Base-by-base conservation (phyloP, 1,139 yeast species). In the Magnusiomyces ingens region DNA sequence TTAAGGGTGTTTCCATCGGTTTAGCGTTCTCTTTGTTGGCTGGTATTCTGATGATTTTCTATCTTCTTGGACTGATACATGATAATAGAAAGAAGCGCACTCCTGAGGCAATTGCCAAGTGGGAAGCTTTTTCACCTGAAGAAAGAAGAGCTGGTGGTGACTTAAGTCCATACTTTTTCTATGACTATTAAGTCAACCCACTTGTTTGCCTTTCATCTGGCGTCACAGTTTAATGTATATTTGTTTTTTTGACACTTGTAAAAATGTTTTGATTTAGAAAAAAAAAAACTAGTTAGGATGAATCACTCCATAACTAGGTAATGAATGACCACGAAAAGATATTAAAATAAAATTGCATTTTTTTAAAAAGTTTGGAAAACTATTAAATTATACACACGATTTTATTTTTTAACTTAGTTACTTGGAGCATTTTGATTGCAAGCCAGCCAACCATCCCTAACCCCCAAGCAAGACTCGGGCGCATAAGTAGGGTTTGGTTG, bases 81-180 rank as follows among this genome's bases (percentile, higher is more conserved):
- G 71, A 67, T 41, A 71, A 71, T 56, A 60, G 65, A 48, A 75
- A 75, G 54, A 64, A 71, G 58, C 57, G 63, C 3, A 55, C 57
- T 1, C 72, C 70, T 26, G 55, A 60, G 21, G 65, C 65, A 61
- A 73, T 67, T 43, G 72, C 67, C 42, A 68, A 74, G 56, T 81
- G 79, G 72, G 72, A 73, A 12, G 54, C 66, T 2, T 58, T 73
- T 58, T 64, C 74, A 6, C 76, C 74, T 43, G 73, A 78, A 55
- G 77, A 75, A 22, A 73, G 75, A 62, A 66, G 72, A 26, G 69
- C 76, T 58, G 77, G 75, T 32, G 91, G 94, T 58, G 95, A 87
- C 66, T 69, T 77, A 59, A 79, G 78, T 61, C 95, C 95, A 1
- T 71, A 72, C 41, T 84, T 83, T 66, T 64, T 68, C 56, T 77